Conservation (phyloP, 2,329 filamentous ascomycete species). For the Pseudopithomyces maydicus region DNA sequence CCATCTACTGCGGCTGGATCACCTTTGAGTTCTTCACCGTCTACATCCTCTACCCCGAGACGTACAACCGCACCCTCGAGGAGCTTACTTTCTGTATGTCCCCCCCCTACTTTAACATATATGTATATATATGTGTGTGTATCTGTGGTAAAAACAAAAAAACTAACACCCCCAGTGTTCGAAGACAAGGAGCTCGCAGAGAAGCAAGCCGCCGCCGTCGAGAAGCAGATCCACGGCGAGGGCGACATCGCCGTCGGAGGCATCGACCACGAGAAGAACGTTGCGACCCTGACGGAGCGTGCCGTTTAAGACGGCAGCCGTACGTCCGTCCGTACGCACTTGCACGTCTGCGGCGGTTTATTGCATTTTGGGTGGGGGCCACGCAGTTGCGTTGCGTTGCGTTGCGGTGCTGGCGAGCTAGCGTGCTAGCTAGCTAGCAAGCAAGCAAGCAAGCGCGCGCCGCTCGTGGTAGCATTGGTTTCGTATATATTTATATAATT, state of each 20-base stretch:
- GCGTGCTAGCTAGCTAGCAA: no score
- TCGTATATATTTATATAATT: no score
- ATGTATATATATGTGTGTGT: no score
- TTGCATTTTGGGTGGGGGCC: no score
- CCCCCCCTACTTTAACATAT: no score
- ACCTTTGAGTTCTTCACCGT: slow-evolving; percentile 59
- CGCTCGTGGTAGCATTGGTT: no score
- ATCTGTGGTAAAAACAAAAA: no score
- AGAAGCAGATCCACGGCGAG: slow-evolving; percentile 38
- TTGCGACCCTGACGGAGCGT: slow-evolving; percentile 26
- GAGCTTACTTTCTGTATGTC: slow-evolving; percentile 60
- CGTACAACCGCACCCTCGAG: slow-evolving; percentile 59
- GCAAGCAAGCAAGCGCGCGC: no score
- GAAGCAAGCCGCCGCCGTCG: slow-evolving; percentile 36
- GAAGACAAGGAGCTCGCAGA: slow-evolving; percentile 42
- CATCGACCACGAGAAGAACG: slow-evolving; percentile 19
- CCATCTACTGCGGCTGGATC: slow-evolving; percentile 62
- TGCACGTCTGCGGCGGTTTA: no score
- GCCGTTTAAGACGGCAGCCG: slow-evolving; percentile 14
- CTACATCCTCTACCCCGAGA: slow-evolving; percentile 67
- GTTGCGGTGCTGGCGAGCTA: no score
- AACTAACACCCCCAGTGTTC: slow-evolving; percentile 36
- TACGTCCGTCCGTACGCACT: no score
- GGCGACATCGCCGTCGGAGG: slow-evolving; percentile 9
- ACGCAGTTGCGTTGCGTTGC: no score